Evolutionary conservation across 1,139 yeast species (phyloP).

Genomic region (Geotrichum macrosporum): DNA sequence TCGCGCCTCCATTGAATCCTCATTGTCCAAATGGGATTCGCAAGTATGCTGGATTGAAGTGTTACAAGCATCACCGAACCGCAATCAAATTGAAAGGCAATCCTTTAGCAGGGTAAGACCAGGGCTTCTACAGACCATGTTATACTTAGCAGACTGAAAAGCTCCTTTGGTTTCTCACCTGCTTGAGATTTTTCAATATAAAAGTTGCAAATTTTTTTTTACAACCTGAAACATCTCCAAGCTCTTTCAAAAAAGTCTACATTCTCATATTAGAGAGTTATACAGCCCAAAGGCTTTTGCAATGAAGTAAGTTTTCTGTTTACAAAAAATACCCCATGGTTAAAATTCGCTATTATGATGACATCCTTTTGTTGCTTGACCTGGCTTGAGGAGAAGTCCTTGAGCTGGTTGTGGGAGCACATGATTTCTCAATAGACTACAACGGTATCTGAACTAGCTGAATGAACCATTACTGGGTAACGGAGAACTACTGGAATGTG

Average conservation of each 20-base stretch:
- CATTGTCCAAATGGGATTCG: too few species aligned
- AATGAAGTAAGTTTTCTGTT: constrained; percentile 20
- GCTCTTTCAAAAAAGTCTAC: not conserved
- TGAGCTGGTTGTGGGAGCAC: constrained; percentile 23
- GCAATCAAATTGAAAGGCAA: too few species aligned
- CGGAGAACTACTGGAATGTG: too few species aligned
- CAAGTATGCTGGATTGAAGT: too few species aligned
- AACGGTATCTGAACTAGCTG: constrained; percentile 88
- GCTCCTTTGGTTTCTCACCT: not conserved
- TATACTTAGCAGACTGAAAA: constrained; percentile 1
- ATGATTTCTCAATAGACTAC: constrained; percentile 77
- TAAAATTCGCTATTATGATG: constrained; percentile 33
- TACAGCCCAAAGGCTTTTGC: constrained; percentile 16
- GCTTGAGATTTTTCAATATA: not conserved
- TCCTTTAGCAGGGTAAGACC: constrained; percentile 5
- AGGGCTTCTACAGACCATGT: constrained; percentile 10
- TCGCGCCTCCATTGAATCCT: too few species aligned
- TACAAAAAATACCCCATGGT: too few species aligned
- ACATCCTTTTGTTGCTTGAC: constrained; percentile 23
- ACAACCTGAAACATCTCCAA: not conserved
- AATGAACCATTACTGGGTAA: too few species aligned
- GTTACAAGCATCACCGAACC: too few species aligned
- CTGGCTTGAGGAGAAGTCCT: constrained; percentile 33
- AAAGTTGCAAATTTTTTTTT: constrained; percentile 8
- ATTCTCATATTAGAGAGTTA: constrained; percentile 4